Evolutionary conservation across 805 yeast species (phyloP).

Genomic region (Ascoidea tarda): DNA sequence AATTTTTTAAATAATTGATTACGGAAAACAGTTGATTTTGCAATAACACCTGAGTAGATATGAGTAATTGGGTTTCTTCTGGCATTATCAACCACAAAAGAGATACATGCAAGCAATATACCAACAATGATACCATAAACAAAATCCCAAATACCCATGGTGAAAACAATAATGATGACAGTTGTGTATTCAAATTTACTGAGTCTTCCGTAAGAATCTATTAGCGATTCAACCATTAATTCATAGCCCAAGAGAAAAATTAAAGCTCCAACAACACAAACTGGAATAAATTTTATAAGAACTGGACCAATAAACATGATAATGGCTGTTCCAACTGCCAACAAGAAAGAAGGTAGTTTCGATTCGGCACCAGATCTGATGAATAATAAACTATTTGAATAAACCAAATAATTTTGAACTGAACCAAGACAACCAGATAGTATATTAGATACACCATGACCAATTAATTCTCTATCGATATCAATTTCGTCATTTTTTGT

Average conservation of each 20-base stretch:
- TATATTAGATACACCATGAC: constrained; percentile 87
- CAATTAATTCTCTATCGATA: constrained; percentile 85
- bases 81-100: constrained; percentile 91
- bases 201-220: constrained; percentile 72
- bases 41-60: constrained; percentile 74
- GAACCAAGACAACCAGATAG: constrained; percentile 76
- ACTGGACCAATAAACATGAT: constrained; percentile 85
- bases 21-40: constrained; percentile 83
- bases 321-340: constrained; percentile 67
- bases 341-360: constrained; percentile 75
- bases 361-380: constrained; percentile 86
- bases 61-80: constrained; percentile 71
- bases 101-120: constrained; percentile 78
- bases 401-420: constrained; percentile 88
- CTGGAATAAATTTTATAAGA: constrained; percentile 88
- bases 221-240: constrained; percentile 69
- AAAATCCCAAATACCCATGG: constrained; percentile 94
- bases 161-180: constrained; percentile 70
- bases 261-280: constrained; percentile 89
- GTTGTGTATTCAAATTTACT: constrained; percentile 72
- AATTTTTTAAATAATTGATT: constrained; percentile 84
- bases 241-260: constrained; percentile 89
- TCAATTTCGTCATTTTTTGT: constrained; percentile 69
- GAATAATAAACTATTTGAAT: constrained; percentile 84
- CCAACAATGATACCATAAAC: constrained; percentile 89